Percentiles rank a stretch among this genome's conserved stretches.
phyloP scores from a whole-genome alignment of 805 yeast species.

The Zygosaccharomyces lentus region DNA sequence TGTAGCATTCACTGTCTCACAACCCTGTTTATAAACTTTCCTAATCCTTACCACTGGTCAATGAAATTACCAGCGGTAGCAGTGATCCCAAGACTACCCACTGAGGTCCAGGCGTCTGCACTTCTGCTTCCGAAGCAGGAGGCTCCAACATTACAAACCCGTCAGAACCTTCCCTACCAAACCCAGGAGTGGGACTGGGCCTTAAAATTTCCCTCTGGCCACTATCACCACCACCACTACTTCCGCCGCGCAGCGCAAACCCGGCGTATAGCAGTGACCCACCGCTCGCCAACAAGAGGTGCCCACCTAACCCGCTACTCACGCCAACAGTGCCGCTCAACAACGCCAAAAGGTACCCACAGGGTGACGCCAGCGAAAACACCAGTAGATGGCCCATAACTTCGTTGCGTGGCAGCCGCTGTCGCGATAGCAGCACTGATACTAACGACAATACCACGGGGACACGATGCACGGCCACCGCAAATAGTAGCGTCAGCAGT shows the following conservation, averaged over 20 bases:
- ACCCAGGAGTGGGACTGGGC: constrained; percentile 2
- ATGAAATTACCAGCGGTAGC: constrained; percentile 30
- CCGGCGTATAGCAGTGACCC: constrained; percentile 36
- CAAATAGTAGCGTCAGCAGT: constrained; percentile 45
- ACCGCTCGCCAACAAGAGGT: constrained; percentile 33
- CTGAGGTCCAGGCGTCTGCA: constrained; percentile 5
- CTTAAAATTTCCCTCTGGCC: neutral
- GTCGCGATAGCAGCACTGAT: constrained; percentile 44
- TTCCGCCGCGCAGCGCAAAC: constrained; percentile 7
- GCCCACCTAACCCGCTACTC: constrained; percentile 28
- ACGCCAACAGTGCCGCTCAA: neutral
- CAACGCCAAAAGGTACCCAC: constrained; percentile 30
- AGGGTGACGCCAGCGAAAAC: constrained; percentile 35
- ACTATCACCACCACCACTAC: neutral
- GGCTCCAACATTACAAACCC: constrained; percentile 3
- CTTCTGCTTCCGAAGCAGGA: neutral
- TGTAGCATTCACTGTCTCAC: neutral
- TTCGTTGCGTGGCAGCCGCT: constrained; percentile 36
- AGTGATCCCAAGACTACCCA: constrained; percentile 27
- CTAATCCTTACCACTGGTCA: constrained; percentile 18
- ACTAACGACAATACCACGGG: constrained; percentile 62
- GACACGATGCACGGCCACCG: constrained; percentile 57
- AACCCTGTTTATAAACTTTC: neutral
- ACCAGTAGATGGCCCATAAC: constrained; percentile 45
- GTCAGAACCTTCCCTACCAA: constrained; percentile 3